These are phyloP conservation scores for Ophiorrhiza pumila DNA, from an alignment of 257 asterid genomes.

Conservation along the genomic window DNA sequence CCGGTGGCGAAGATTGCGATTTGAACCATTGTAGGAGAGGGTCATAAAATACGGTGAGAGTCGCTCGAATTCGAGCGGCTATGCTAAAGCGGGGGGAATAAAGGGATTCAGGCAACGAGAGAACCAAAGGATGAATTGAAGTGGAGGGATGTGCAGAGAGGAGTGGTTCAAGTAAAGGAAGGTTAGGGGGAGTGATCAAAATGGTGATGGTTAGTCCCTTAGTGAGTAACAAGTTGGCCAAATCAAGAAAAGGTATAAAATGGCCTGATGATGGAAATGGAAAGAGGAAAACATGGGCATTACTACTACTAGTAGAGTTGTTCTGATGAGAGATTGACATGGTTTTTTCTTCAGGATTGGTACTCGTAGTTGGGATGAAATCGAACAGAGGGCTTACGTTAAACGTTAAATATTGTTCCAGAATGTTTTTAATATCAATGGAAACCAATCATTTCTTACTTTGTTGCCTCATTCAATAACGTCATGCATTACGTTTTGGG, in stretches of 20 bases:
- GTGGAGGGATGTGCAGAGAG: constrained; percentile 14
- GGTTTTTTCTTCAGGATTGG: not conserved
- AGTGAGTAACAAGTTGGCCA: constrained; percentile 22
- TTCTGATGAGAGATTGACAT: constrained; percentile 3
- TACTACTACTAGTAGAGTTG: not conserved
- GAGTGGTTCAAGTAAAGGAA: constrained; percentile 26
- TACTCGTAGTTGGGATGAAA: no score
- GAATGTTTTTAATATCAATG: no score
- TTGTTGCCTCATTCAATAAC: no score
- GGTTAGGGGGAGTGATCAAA: constrained; percentile 21
- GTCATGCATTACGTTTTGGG: no score
- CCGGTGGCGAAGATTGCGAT: constrained; percentile 23
- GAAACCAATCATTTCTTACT: no score
- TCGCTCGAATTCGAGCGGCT: not conserved
- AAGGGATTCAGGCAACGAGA: constrained; percentile 12
- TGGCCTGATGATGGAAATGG: constrained; percentile 32
- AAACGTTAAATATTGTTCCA: no score
- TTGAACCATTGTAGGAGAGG: constrained; percentile 29
- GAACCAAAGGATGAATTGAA: constrained; percentile 21
- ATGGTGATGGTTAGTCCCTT: constrained; percentile 22
- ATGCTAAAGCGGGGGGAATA: not conserved
- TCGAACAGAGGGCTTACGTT: no score
- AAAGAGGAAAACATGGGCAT: constrained; percentile 24
- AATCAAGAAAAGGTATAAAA: constrained; percentile 29
- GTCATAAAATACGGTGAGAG: constrained; percentile 14